Evolutionary conservation across 371 early-diverging fungal genomes (phyloP).

Genomic region (Synchytrium microbalum): DNA sequence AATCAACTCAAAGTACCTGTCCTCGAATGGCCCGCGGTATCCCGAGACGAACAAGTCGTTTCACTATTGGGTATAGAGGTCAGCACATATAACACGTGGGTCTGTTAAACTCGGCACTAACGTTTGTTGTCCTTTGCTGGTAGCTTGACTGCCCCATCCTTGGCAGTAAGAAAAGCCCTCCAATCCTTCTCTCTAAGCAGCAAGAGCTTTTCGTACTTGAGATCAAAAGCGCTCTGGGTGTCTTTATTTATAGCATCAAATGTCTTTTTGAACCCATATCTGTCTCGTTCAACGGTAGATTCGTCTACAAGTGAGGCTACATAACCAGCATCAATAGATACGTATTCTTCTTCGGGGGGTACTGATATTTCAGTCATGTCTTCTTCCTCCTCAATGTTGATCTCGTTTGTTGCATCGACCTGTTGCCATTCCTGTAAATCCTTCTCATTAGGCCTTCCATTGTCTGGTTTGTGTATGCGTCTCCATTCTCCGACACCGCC

Average conservation of each 20-base stretch:
- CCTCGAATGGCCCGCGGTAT: constrained; percentile 70
- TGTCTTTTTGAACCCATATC: constrained; percentile 27
- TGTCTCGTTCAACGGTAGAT: constrained; percentile 14
- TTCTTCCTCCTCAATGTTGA: neutral
- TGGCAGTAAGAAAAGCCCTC: constrained; percentile 5
- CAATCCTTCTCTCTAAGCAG: constrained; percentile 9
- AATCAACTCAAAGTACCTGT: constrained; percentile 34
- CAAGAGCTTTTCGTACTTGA: constrained; percentile 11
- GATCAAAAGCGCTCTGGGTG: constrained; percentile 23
- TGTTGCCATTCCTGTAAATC: neutral
- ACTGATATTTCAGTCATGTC: neutral
- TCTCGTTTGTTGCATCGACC: neutral
- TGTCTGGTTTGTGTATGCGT: neutral
- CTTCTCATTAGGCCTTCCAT: neutral
- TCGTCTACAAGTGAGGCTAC: neutral
- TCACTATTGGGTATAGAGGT: constrained; percentile 37
- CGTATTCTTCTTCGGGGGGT: neutral
- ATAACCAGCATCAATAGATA: neutral
- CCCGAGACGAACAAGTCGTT: constrained; percentile 75
- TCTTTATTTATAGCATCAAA: constrained; percentile 20
- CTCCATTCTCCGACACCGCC: neutral
- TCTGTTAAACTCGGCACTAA: constrained; percentile 1
- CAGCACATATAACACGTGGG: constrained; percentile 4
- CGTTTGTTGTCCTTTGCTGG: neutral
- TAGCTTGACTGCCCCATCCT: constrained; percentile 3